Evolutionary conservation across 192 early-diverging fungal species (phyloP), one percentile per base, ranked within the genome.

Genomic region (Cetraspora pellucida): DNA sequence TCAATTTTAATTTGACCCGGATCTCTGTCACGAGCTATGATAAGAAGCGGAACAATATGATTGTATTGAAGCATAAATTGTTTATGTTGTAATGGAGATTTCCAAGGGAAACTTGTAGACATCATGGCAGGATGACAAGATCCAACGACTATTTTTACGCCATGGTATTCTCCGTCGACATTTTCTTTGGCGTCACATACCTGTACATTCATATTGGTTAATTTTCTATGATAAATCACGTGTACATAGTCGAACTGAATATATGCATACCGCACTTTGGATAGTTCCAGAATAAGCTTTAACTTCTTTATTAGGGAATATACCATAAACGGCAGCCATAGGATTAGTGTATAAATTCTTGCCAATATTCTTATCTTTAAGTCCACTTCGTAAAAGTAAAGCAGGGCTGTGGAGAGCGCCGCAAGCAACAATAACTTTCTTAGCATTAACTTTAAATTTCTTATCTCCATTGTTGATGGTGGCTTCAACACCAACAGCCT

Each of bases 341-440:
- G 93, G 93, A 75, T 95, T 92, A 17, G 92, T 70, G 37, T 78
- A 72, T 43, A 95, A 79, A 68, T 93, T 79, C 1, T 83, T 77
- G 21, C 93, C 93, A 80, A 95, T 90, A 81, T 91, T 74, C 37
- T 83, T 83, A 78, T 93, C 93, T 59, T 86, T 89, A 52, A 95
- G 78, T 44, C 90, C 91, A 77, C 87, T 89, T 44, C 89, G 82
- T 23, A 82, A 77, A 50, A 95, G 75, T 2, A 95, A 69, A 23
- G 88, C 87, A 6, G 92, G 92, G 0, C 88, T 84, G 74, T 93
- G 81, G 50, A 95, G 81, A 0, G 89, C 87, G 2, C 93, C 93
- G 45, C 83, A 83, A 45, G 87, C 77, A 13, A 88, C 79, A 17
- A 94, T 85, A 2, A 93, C 91, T 52, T 82, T 82, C 43, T 80